phyloP scores from a whole-genome alignment of 2,329 filamentous ascomycete genomes.

The Alternaria ventricosa region DNA sequence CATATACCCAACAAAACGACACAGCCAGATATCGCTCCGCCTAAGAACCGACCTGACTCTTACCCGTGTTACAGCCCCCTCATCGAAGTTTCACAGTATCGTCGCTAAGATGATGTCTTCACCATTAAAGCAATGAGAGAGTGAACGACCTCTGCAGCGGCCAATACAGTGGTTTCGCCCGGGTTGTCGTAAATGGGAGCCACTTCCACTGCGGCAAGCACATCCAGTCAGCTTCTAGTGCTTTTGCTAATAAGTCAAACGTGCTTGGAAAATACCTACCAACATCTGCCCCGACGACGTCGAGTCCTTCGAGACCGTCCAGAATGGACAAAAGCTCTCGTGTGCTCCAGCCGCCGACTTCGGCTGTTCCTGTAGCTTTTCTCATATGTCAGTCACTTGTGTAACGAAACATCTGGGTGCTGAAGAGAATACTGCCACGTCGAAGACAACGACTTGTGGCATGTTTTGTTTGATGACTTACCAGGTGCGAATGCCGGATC shows the following conservation, averaged over 20 bases:
- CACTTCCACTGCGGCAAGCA: conserved; percentile 59
- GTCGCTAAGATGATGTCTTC: conserved; percentile 44
- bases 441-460: neutral
- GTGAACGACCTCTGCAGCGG: conserved; percentile 62
- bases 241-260: neutral
- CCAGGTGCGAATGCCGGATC: conserved; percentile 63
- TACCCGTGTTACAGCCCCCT: neutral
- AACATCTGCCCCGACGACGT: conserved; percentile 66
- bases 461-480: conserved; percentile 30
- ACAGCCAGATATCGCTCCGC: neutral
- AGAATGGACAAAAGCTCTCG: conserved; percentile 65
- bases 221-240: conserved; percentile 4
- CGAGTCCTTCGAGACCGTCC: conserved; percentile 63
- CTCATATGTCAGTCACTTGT: neutral
- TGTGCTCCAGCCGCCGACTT: conserved; percentile 68
- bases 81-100: neutral
- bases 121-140: conserved; percentile 59
- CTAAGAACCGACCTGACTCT: neutral
- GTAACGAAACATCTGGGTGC: too few relatives aligned
- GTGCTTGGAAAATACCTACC: conserved; percentile 38
- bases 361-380: conserved; percentile 63
- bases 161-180: conserved; percentile 64
- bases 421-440: neutral
- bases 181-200: conserved; percentile 67
- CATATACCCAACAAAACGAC: neutral